Evolutionary conservation across 768 basidiomycete species (phyloP).

Genomic region (Clavaria fumosa): DNA sequence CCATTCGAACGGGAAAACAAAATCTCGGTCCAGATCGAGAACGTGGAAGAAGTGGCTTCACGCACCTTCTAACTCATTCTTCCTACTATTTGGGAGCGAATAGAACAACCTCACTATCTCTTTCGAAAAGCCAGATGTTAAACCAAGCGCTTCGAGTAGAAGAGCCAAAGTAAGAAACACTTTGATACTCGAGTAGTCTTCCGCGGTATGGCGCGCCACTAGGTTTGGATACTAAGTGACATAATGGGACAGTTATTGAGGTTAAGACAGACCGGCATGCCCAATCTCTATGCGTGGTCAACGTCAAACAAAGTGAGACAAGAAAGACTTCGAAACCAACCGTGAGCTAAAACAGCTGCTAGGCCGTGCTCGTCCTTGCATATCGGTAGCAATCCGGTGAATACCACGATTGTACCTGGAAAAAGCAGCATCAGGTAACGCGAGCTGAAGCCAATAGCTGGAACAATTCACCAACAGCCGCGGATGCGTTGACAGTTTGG

Average conservation of each 20-base stretch:
- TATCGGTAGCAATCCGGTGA: conserved; percentile 76
- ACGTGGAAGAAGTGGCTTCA: background rate
- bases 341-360: conserved; percentile 75
- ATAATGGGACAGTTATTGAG: background rate
- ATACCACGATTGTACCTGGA: conserved; percentile 74
- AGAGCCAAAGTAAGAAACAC: conserved; percentile 27
- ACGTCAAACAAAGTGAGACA: background rate
- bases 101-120: conserved; percentile 36
- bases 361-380: conserved; percentile 67
- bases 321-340: conserved; percentile 24
- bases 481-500: conserved; percentile 63
- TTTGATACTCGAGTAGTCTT: conserved; percentile 33
- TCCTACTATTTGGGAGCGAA: conserved; percentile 72
- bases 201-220: conserved; percentile 34
- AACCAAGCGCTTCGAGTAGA: conserved; percentile 33
- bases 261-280: conserved; percentile 37
- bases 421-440: too few species aligned
- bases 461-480: conserved; percentile 49
- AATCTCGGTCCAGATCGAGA: background rate
- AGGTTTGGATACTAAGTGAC: background rate
- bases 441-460: too few species aligned
- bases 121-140: conserved; percentile 31
- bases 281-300: conserved; percentile 45
- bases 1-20: background rate
- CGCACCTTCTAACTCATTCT: conserved; percentile 66